phyloP scores from a whole-genome alignment of 1,284 basidiomycete species.

The Peniophora sp. region DNA sequence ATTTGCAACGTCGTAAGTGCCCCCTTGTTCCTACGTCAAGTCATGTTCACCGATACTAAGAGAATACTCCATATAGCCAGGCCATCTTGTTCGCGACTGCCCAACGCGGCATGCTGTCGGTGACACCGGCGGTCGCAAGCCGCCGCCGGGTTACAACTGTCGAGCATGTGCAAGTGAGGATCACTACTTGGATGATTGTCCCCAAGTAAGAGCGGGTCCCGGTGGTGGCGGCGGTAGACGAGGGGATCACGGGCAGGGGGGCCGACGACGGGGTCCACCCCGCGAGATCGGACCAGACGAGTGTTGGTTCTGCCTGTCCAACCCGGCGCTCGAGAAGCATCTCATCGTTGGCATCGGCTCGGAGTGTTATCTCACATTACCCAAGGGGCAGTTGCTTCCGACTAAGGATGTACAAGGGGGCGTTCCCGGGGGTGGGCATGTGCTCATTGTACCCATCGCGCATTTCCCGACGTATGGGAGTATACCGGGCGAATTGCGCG shows the following conservation, averaged over 20 bases:
- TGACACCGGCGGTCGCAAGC: conserved; percentile 73
- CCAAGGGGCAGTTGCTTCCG: conserved; percentile 87
- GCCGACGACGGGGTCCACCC: conserved; percentile 45
- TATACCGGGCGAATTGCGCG: conserved; percentile 68
- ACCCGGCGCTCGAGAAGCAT: conserved; percentile 87
- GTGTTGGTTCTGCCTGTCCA: conserved; percentile 96
- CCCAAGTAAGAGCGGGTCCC: conserved; percentile 43
- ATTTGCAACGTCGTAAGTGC: conserved; percentile 57
- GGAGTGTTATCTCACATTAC: conserved; percentile 89
- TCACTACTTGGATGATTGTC: conserved; percentile 84
- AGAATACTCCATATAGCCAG: conserved; percentile 37
- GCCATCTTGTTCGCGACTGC: conserved; percentile 83
- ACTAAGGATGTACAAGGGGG: conserved; percentile 39
- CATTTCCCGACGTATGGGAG: conserved; percentile 55
- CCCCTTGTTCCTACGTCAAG: background rate
- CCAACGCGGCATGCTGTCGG: conserved; percentile 68
- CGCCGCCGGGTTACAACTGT: conserved; percentile 78
- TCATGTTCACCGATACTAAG: background rate
- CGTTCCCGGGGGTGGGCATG: conserved; percentile 90
- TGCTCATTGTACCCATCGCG: conserved; percentile 80
- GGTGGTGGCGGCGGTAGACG: conserved; percentile 20
- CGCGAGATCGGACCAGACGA: conserved; percentile 80
- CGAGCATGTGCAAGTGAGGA: conserved; percentile 78
- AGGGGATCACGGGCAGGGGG: conserved; percentile 20
- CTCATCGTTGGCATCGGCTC: conserved; percentile 87